phyloP scores from a whole-genome alignment of 1,139 yeast species.

The Yamadazyma trypodendri region DNA sequence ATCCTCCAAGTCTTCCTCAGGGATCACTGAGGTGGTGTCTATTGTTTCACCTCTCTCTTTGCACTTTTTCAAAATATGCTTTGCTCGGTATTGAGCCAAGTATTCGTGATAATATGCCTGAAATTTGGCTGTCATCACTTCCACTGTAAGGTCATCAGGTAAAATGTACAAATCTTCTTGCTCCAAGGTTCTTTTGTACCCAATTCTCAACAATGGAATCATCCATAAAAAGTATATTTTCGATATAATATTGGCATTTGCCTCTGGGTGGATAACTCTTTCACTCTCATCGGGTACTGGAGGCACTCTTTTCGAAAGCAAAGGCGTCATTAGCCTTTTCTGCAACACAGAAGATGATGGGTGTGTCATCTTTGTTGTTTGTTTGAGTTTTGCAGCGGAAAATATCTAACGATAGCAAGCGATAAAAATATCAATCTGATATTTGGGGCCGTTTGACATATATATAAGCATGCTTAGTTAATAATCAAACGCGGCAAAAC shows the following conservation, averaged over 20 bases:
- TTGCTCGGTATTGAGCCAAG: constrained; percentile 22
- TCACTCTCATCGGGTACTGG: constrained; percentile 54
- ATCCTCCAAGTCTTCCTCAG: constrained; percentile 28
- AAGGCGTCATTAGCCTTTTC: constrained; percentile 12
- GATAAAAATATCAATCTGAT: too few relatives aligned
- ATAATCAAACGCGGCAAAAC: too few relatives aligned
- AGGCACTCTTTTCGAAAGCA: constrained; percentile 34
- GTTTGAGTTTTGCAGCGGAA: too few relatives aligned
- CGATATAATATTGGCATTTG: constrained; percentile 28
- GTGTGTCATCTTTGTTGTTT: background rate
- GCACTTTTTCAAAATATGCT: constrained; percentile 24
- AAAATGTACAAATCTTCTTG: constrained; percentile 61
- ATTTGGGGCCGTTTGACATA: too few relatives aligned
- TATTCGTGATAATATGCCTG: constrained; percentile 33
- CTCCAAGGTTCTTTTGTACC: constrained; percentile 65
- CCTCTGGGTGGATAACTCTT: constrained; percentile 30
- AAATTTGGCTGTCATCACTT: constrained; percentile 34
- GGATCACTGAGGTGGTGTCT: constrained; percentile 19
- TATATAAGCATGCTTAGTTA: too few relatives aligned
- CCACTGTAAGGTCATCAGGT: constrained; percentile 51
- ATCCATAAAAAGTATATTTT: constrained; percentile 57
- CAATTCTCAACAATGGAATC: constrained; percentile 54
- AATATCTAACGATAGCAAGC: too few relatives aligned
- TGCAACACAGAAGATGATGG: constrained; percentile 6
- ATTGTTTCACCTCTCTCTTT: constrained; percentile 26